Base-by-base conservation (phyloP, 306 rosid genomes). In the Prunus armeniaca region DNA sequence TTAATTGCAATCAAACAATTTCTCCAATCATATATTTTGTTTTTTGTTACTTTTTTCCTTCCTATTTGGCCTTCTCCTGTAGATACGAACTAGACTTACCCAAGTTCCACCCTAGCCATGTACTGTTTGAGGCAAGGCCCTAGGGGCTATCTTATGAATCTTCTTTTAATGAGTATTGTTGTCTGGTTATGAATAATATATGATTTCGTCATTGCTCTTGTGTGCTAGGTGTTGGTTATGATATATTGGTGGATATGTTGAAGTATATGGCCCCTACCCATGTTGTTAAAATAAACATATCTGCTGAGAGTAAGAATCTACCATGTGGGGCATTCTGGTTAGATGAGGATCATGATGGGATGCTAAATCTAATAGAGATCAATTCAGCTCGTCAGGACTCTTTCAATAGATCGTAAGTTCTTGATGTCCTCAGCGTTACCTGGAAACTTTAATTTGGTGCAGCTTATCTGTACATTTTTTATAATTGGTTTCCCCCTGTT, bases 271-370 rank as follows among this genome's bases (percentile, higher is more conserved):
- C 84, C 79, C 98, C 98, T 25, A 88, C 93, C 6, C 86, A 95
- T 82, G 93, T 91, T 45, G 92, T 95, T 68, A 92, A 92, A 82
- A 95, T 95, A 83, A 75, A 80, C 76, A 90, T 87, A 67, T 90
- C 93, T 18, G 77, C 87, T 46, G 85, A 82, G 79, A 86, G 65
- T 50, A 92, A 95, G 86, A 90, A 95, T 81, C 86, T 95, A 65
- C 97, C 98, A 57, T 74, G 87, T 15, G 98, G 98, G 71, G 76
- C 80, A 51, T 95, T 95, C 85, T 92, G 97, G 97, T 80, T 82
- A 54, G 91, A 86, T 67, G 85, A 78, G 76, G 84, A 76, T 69
- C 27, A 56, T 15, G 74, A 81, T 71, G 83, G 58, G 76, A 72
- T 69, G 61, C 25, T 73, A 25, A 88, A 87, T 83, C 81, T 92